These are phyloP conservation scores for Ocimum tenuiflorum DNA, from an alignment of 257 asterid genomes.

Conservation along the genomic window DNA sequence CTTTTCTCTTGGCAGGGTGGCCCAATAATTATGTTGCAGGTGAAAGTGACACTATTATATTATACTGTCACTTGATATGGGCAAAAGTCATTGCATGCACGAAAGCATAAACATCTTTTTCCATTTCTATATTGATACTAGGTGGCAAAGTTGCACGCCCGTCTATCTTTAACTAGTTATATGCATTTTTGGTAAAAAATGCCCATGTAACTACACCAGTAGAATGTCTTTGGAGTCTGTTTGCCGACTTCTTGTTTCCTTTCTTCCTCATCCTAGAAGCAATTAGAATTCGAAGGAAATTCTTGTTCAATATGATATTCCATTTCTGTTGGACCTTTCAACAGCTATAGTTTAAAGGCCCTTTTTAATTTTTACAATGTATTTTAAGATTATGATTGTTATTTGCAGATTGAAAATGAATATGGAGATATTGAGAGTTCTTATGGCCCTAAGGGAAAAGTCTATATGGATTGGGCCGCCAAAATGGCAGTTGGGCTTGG, in stretches of 20 bases:
- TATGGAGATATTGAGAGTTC: constrained; percentile 83
- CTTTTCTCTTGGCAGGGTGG: constrained; percentile 99
- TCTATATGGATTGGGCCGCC: constrained; percentile 86
- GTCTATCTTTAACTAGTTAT: background rate
- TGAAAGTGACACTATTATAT: constrained; percentile 24
- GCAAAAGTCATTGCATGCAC: background rate
- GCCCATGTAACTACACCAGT: background rate
- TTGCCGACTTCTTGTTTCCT: background rate
- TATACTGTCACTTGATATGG: constrained; percentile 7
- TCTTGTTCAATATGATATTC: constrained; percentile 5
- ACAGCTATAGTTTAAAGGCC: no score
- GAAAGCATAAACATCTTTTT: constrained; percentile 6
- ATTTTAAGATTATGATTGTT: constrained; percentile 10
- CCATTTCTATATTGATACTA: background rate
- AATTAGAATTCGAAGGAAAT: background rate
- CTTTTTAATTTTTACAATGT: background rate
- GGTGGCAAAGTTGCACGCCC: background rate
- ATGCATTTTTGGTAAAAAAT: background rate
- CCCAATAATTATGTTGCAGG: constrained; percentile 87
- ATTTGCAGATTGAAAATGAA: constrained; percentile 82
- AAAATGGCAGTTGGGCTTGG: constrained; percentile 84
- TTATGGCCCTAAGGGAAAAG: constrained; percentile 61
- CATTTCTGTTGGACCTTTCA: background rate
- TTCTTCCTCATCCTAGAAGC: background rate
- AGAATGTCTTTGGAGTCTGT: background rate